A percentile compares a stretch with the other conserved stretches of the same genome.
Evolutionary conservation across 2,329 filamentous ascomycete genomes (phyloP).

Genomic region (Ceratocystis albifundus): DNA sequence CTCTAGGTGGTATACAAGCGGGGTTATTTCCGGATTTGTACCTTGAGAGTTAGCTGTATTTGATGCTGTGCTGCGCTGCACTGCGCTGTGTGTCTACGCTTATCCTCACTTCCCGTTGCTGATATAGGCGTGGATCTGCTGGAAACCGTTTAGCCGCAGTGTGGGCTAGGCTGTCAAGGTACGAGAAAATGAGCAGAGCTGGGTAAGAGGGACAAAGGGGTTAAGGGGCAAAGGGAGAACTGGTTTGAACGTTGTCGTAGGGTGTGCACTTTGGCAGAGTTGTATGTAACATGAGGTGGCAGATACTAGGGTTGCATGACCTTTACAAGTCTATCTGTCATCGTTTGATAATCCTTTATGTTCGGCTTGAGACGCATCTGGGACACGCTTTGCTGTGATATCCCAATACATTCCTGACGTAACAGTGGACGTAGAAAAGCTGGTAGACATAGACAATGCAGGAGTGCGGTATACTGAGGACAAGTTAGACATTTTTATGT

Average conservation of each 20-base stretch:
- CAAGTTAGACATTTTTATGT: background rate
- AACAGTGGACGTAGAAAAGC: background rate
- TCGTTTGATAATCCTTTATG: background rate
- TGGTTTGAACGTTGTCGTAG: background rate
- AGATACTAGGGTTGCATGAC: background rate
- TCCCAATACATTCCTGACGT: background rate
- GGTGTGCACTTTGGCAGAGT: background rate
- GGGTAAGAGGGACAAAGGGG: background rate
- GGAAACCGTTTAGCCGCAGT: background rate
- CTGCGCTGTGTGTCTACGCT: background rate
- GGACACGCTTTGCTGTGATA: background rate
- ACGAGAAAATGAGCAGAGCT: background rate
- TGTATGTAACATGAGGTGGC: too few species aligned
- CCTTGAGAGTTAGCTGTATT: background rate
- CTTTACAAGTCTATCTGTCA: background rate
- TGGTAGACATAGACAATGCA: too few species aligned
- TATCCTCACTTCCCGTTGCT: background rate
- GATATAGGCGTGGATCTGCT: background rate
- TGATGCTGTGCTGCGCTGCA: background rate
- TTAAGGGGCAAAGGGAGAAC: background rate
- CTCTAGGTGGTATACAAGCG: background rate
- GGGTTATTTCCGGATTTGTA: background rate
- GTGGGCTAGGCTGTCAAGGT: background rate
- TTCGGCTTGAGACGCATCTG: background rate
- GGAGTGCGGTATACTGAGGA: background rate